phyloP scores from a whole-genome alignment of 2,329 filamentous ascomycete genomes.

The Colletotrichum trifolii region DNA sequence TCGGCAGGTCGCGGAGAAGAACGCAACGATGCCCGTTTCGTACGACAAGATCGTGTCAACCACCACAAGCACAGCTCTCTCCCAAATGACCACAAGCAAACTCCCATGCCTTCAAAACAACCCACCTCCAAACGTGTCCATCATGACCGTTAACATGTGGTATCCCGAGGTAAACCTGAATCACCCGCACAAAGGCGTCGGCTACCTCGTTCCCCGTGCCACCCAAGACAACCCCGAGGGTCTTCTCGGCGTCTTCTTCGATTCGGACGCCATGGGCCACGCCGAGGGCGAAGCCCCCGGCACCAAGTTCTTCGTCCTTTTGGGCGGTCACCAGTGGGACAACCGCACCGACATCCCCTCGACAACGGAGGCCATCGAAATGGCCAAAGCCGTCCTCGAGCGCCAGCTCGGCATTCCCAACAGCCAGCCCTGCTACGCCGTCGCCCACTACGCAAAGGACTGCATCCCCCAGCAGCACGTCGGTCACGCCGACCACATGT shows the following conservation, averaged over 20 bases:
- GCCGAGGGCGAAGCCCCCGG: slow-evolving; percentile 45
- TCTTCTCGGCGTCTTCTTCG: slow-evolving; percentile 92
- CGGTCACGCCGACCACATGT: slow-evolving; percentile 76
- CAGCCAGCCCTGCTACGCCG: slow-evolving; percentile 68
- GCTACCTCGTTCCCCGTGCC: slow-evolving; percentile 88
- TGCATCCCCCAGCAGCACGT: slow-evolving; percentile 94
- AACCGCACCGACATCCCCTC: slow-evolving; percentile 78
- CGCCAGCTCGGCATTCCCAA: slow-evolving; percentile 78
- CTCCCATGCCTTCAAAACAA: slow-evolving; percentile 60
- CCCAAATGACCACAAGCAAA: slow-evolving; percentile 46
- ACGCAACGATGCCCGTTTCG: slow-evolving; percentile 36
- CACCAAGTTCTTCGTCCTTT: slow-evolving; percentile 81
- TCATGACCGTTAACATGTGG: slow-evolving; percentile 94
- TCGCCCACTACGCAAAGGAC: slow-evolving; percentile 69
- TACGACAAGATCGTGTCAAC: slow-evolving; percentile 74
- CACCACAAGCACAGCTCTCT: slow-evolving; percentile 62
- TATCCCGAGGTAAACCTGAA: slow-evolving; percentile 75
- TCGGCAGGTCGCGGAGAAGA: slow-evolving; percentile 45
- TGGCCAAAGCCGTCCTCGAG: slow-evolving; percentile 76
- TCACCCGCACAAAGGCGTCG: slow-evolving; percentile 76
- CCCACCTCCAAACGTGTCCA: slow-evolving; percentile 74
- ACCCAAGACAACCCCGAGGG: slow-evolving; percentile 83
- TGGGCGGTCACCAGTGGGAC: slow-evolving; percentile 94
- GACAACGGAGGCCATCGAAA: slow-evolving; percentile 71
- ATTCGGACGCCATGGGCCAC: slow-evolving; percentile 68